Conservation (phyloP, 495 filamentous ascomycete species). For the Xylaria scruposa region DNA sequence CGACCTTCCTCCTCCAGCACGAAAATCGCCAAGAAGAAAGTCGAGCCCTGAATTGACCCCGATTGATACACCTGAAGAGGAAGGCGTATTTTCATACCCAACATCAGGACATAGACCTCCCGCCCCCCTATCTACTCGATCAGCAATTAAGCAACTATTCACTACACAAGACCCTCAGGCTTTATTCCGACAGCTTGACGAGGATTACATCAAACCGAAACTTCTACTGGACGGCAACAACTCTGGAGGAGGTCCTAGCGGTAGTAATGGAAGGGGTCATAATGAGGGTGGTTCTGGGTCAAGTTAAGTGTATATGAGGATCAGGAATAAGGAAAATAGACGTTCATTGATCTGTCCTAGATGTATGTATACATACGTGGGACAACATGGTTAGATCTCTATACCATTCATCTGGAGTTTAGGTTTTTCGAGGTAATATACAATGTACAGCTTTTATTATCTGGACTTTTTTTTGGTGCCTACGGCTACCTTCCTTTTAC, state of each 20-base stretch:
- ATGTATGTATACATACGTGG: conserved; percentile 11
- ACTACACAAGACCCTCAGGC: conserved; percentile 86
- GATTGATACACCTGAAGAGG: conserved; percentile 36
- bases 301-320: conserved; percentile 18
- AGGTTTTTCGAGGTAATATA: conserved; percentile 6
- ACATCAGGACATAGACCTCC: conserved; percentile 41
- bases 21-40: conserved; percentile 51
- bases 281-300: conserved; percentile 35
- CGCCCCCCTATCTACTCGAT: conserved; percentile 68
- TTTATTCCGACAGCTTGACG: conserved; percentile 92
- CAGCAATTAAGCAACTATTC: conserved; percentile 68
- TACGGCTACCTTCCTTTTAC: not conserved
- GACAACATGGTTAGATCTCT: not conserved
- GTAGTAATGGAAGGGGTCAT: conserved; percentile 32
- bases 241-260: conserved; percentile 25
- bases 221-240: conserved; percentile 75
- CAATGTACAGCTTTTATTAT: not conserved
- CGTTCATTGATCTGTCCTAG: not conserved
- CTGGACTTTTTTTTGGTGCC: not conserved
- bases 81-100: conserved; percentile 44
- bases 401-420: conserved; percentile 19
- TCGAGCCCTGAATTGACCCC: conserved; percentile 62
- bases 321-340: conserved; percentile 16
- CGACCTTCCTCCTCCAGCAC: conserved; percentile 61
- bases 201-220: conserved; percentile 95